Conservation (phyloP, 75 land plant species). For the Picea glauca region DNA sequence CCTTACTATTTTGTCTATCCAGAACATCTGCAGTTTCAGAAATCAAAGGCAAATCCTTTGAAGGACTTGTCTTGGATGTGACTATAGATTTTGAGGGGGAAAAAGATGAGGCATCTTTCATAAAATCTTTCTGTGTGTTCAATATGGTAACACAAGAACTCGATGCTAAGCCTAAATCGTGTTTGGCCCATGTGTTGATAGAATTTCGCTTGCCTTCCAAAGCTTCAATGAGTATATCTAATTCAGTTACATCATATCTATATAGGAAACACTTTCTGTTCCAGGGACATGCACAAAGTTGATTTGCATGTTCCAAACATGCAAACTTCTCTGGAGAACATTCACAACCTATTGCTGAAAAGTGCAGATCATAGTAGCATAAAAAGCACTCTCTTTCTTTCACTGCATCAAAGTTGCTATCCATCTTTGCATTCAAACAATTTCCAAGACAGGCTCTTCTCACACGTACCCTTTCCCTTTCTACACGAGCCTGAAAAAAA, state of each 20-base stretch:
- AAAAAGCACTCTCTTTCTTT: constrained; percentile 74
- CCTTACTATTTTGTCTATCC: not conserved
- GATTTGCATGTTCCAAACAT: constrained; percentile 65
- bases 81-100: not conserved
- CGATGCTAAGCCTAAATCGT: constrained; percentile 8
- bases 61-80: not conserved
- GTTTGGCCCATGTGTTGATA: constrained; percentile 24
- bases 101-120: not conserved
- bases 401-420: constrained; percentile 44
- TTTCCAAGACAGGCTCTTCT: constrained; percentile 28
- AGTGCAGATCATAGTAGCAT: constrained; percentile 84
- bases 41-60: not conserved
- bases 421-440: constrained; percentile 37
- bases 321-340: constrained; percentile 70
- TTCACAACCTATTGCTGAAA: constrained; percentile 73
- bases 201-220: constrained; percentile 57
- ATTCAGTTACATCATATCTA: constrained; percentile 57
- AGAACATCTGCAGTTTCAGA: constrained; percentile 1
- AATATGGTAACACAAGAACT: not conserved
- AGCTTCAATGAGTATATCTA: constrained; percentile 61
- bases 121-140: not conserved
- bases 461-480: constrained; percentile 54
- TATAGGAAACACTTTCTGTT: constrained; percentile 43
- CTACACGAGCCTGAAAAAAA: constrained; percentile 50
- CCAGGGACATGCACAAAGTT: constrained; percentile 59